These are phyloP conservation scores for Ophiostoma montium DNA, from an alignment of 2,329 filamentous ascomycete species.

Conservation along the genomic window DNA sequence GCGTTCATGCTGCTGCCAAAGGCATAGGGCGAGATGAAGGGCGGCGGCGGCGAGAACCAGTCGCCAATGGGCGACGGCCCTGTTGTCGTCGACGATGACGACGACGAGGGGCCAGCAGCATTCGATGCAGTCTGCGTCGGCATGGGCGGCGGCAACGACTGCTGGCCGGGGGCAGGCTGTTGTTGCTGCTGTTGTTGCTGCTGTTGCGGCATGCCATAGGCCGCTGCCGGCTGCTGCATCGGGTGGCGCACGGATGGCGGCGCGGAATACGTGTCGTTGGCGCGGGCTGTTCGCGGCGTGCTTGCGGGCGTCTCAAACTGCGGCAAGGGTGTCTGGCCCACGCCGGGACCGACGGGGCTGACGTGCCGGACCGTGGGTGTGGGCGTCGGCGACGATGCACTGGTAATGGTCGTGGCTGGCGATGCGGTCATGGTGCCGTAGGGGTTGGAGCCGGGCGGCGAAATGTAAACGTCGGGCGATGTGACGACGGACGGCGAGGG, in stretches of 20 bases:
- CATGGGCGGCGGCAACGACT: slow-evolving; percentile 16
- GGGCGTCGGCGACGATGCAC: slow-evolving; percentile 18
- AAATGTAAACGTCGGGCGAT: slow-evolving; percentile 28
- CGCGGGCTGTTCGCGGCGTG: slow-evolving; percentile 10
- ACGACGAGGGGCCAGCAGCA: no score
- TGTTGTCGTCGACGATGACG: slow-evolving; percentile 21
- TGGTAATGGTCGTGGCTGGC: slow-evolving; percentile 18
- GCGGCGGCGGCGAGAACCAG: slow-evolving; percentile 40
- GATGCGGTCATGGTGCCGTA: slow-evolving; percentile 23
- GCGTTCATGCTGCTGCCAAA: slow-evolving; percentile 23
- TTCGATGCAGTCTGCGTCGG: slow-evolving; percentile 19
- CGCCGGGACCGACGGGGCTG: slow-evolving; percentile 14
- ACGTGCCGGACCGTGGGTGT: slow-evolving; percentile 21
- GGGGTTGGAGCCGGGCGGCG: slow-evolving; percentile 18
- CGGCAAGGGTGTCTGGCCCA: slow-evolving; percentile 1
- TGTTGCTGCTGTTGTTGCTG: slow-evolving; percentile 2
- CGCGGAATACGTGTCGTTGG: no score
- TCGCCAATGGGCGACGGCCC: slow-evolving; percentile 16
- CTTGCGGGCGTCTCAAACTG: slow-evolving; percentile 14
- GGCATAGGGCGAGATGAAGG: slow-evolving; percentile 38
- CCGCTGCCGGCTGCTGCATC: not conserved
- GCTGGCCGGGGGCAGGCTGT: slow-evolving; percentile 2
- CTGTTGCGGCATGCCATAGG: slow-evolving; percentile 24
- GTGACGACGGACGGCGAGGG: slow-evolving; percentile 24
- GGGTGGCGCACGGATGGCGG: no score